A percentile compares a stretch with the other conserved stretches of the same genome.
Conservation (phyloP, 2,329 filamentous ascomycete genomes). For the Xylaria sp. region DNA sequence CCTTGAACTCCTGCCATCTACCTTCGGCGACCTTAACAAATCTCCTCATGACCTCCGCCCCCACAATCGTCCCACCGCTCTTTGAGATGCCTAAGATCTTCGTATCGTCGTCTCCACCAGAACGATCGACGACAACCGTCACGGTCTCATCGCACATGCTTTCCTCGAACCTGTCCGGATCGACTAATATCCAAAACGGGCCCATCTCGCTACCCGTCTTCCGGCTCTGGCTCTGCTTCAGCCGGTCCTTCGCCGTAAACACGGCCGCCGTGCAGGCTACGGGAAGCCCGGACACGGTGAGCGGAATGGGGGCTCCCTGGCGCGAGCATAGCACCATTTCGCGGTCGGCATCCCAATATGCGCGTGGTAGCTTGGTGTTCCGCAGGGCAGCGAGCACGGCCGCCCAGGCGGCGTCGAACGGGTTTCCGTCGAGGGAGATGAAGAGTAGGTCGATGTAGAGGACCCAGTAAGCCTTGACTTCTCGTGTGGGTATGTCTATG, state of each 20-base stretch:
- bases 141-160: constrained; percentile 82
- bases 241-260: constrained; percentile 72
- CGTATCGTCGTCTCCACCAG: constrained; percentile 56
- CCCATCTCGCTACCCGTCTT: constrained; percentile 54
- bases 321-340: constrained; percentile 80
- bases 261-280: constrained; percentile 82
- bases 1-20: constrained; percentile 69
- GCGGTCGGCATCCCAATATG: constrained; percentile 84
- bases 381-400: constrained; percentile 82
- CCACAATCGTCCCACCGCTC: constrained; percentile 78
- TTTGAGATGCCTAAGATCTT: constrained; percentile 81
- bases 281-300: constrained; percentile 74
- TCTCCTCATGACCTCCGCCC: constrained; percentile 68
- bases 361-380: constrained; percentile 79
- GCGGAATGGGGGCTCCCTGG: constrained; percentile 60
- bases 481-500: constrained; percentile 44
- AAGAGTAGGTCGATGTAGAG: constrained; percentile 96
- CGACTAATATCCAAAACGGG: constrained; percentile 78
- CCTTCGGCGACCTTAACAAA: constrained; percentile 68
- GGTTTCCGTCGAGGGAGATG: constrained; percentile 90
- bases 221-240: constrained; percentile 51
- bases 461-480: constrained; percentile 88
- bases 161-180: constrained; percentile 93
- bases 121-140: constrained; percentile 80
- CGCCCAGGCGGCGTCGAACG: constrained; percentile 91